A percentile compares a stretch with the other conserved stretches of the same genome.
These are phyloP conservation scores for Bertia moriformis DNA, from an alignment of 2,329 filamentous ascomycete genomes.

Conservation along the genomic window DNA sequence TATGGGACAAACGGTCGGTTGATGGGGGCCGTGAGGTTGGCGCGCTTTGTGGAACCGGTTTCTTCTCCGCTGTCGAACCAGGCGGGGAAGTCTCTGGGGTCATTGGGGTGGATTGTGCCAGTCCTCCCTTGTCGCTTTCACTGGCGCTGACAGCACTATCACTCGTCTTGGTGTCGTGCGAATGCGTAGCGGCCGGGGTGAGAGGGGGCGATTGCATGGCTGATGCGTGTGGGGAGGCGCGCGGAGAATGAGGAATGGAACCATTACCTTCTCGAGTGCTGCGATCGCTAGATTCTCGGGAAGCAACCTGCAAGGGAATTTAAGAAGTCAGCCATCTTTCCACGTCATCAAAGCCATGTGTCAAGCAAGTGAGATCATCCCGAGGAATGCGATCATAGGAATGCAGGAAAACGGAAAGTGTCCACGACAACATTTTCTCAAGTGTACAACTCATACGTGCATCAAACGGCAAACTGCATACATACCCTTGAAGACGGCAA, in stretches of 20 bases:
- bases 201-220: constrained; percentile 77
- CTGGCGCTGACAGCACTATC: not conserved
- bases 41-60: not conserved
- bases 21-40: not conserved
- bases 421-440: constrained; percentile 17
- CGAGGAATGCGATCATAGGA: constrained; percentile 2
- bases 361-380: constrained; percentile 1
- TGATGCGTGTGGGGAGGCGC: constrained; percentile 50
- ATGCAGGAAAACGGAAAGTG: constrained; percentile 3
- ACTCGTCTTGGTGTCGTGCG: constrained; percentile 16
- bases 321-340: constrained; percentile 4
- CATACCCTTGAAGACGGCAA: constrained; percentile 71
- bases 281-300: constrained; percentile 33
- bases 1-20: not conserved
- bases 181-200: constrained; percentile 64
- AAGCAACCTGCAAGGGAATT: not conserved
- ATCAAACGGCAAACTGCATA: too few relatives aligned
- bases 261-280: constrained; percentile 51
- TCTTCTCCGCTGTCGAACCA: constrained; percentile 17
- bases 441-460: too few relatives aligned
- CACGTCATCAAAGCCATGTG: too few relatives aligned
- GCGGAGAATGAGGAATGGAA: constrained; percentile 52
- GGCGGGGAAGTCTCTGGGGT: constrained; percentile 38
- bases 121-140: too few relatives aligned
- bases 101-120: too few relatives aligned